Base-by-base conservation (phyloP, 257 asterid species). In the Cinchona pubescens region DNA sequence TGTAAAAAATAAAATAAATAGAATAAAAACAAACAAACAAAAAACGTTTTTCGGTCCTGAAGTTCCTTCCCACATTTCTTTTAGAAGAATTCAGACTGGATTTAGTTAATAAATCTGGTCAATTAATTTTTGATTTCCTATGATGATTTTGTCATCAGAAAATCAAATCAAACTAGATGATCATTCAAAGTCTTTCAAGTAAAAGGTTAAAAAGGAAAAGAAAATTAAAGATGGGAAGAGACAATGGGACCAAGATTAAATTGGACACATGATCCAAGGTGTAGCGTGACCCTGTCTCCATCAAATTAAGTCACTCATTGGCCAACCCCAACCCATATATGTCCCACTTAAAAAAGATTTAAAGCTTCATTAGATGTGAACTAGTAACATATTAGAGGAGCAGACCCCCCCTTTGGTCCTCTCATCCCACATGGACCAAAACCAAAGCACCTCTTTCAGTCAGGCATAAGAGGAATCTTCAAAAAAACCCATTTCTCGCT, bases 221-320 rank as follows among this genome's bases (percentile, higher is more conserved):
- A 74, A 32, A 68, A 23, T 66, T 62, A 32, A 83, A 84, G 81
- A 80, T 79, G 83, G 71, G 71, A 81, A 69, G 80, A 87, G 80
- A 87, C 59, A 43, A 78, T 79, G 96, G 94, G 96, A 86, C 96
- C 94, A 85, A 83, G 87, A 86, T 78, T 81, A 80, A 75, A 25
- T 59, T 5, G 59, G 89, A 89, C 98, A 89, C 97, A 84, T 87
- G 98, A 92, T 89, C 96, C 97, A 85, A 92, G 91, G 90, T 66
- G 59, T 79, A 86, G 91, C 86, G 85, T 89, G 90, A 80, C 80
- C 69, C 80, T 82, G 86, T 80, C 86, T 84, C 87, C 83, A 78
- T 76, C 80, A 4, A 80, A 80, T 67, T 80, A 81, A 35, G 79
- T 79, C 74, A 40, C 80, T 85, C 86, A 63, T 78, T 78, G 48